A percentile compares a stretch with the other conserved stretches of the same genome.
phyloP scores from a whole-genome alignment of 2,329 filamentous ascomycete genomes.

The Cadophora sp. region DNA sequence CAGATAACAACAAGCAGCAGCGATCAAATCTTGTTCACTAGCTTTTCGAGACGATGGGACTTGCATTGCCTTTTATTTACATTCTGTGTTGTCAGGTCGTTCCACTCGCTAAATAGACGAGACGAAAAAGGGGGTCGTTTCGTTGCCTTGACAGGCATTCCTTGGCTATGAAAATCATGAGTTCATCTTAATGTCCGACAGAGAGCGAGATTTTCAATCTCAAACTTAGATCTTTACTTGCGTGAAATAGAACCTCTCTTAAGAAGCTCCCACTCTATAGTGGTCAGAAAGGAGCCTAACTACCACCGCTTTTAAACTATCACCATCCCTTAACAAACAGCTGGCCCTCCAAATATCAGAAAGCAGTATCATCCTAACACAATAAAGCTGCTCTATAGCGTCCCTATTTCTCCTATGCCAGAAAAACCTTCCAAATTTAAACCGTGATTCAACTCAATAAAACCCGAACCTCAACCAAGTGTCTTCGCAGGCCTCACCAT shows the following conservation, averaged over 20 bases:
- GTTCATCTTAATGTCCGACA: too few relatives aligned
- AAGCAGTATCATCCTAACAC: too few relatives aligned
- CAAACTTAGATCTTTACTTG: too few relatives aligned
- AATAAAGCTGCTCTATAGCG: too few relatives aligned
- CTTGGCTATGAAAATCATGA: background rate
- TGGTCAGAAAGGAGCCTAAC: too few relatives aligned
- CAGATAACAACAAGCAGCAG: background rate
- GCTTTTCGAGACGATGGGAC: background rate
- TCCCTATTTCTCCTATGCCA: too few relatives aligned
- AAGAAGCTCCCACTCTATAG: too few relatives aligned
- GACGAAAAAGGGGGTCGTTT: background rate
- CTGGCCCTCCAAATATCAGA: too few relatives aligned
- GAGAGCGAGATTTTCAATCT: too few relatives aligned
- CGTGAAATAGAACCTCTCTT: too few relatives aligned
- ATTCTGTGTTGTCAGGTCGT: background rate
- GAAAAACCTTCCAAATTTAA: background rate
- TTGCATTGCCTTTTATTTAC: background rate
- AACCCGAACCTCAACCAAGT: background rate
- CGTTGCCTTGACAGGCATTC: background rate
- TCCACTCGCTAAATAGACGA: conserved; percentile 10
- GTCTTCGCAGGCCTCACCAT: conserved; percentile 3
- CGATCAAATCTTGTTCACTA: background rate
- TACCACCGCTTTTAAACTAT: too few relatives aligned
- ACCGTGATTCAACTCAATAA: background rate
- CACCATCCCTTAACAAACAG: too few relatives aligned